Conservation (phyloP, 2,329 filamentous ascomycete genomes). For the Venturia nashicola region DNA sequence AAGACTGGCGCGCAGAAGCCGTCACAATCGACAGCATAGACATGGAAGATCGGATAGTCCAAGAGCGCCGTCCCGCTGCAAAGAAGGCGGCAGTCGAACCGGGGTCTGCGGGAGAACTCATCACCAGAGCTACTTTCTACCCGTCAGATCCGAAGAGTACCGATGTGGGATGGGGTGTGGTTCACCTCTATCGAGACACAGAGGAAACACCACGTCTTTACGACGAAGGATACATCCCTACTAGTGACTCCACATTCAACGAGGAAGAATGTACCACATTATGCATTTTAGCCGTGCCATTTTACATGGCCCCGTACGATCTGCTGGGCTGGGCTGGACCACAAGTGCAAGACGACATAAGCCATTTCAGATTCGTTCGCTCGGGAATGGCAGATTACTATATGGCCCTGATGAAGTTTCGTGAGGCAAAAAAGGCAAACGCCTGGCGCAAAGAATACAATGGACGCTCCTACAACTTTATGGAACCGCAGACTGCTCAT, state of each 20-base stretch:
- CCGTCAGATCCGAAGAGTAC: slow-evolving; percentile 59
- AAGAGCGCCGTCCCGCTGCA: slow-evolving; percentile 19
- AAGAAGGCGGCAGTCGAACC: slow-evolving; percentile 33
- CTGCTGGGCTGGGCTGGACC: slow-evolving; percentile 88
- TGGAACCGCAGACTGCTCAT: slow-evolving; percentile 92
- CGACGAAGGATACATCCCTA: slow-evolving; percentile 23
- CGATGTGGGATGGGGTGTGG: slow-evolving; percentile 80
- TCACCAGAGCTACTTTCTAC: slow-evolving; percentile 71
- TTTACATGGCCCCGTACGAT: slow-evolving; percentile 82
- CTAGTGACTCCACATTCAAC: slow-evolving; percentile 19
- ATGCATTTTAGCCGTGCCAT: slow-evolving; percentile 88
- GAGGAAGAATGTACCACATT: slow-evolving; percentile 70
- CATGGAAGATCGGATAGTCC: slow-evolving; percentile 36
- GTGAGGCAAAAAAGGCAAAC: slow-evolving; percentile 58
- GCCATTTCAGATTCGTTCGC: slow-evolving; percentile 88
- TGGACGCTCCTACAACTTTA: slow-evolving; percentile 81
- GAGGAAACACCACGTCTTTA: slow-evolving; percentile 57
- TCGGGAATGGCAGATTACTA: slow-evolving; percentile 83
- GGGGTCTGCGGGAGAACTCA: slow-evolving; percentile 39
- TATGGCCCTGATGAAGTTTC: slow-evolving; percentile 91
- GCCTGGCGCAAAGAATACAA: slow-evolving; percentile 82
- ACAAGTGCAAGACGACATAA: slow-evolving; percentile 72
- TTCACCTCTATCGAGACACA: slow-evolving; percentile 83
- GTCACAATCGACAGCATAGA: slow-evolving; percentile 74
- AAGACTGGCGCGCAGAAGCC: slow-evolving; percentile 72